Percentiles rank a stretch among this genome's conserved stretches.
Evolutionary conservation across 2,329 filamentous ascomycete genomes (phyloP).

Genomic region (Biscogniauxia marginata): DNA sequence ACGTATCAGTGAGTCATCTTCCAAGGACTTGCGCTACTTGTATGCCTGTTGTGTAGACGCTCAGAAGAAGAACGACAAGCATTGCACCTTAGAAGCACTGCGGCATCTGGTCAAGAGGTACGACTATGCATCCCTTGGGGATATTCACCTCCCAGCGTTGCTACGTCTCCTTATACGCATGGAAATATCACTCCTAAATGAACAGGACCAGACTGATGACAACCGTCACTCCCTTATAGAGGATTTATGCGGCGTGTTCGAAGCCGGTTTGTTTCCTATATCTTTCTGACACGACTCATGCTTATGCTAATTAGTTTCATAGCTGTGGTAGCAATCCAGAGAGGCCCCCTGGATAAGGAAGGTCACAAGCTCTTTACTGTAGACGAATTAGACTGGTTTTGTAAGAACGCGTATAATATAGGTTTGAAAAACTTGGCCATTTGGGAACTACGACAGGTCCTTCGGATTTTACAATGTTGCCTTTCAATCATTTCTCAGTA

Average conservation of each 20-base stretch:
- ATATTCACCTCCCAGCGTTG: slow-evolving; percentile 61
- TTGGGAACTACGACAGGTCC: slow-evolving; percentile 53
- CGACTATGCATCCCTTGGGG: slow-evolving; percentile 44
- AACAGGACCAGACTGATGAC: slow-evolving; percentile 17
- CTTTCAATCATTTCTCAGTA: slow-evolving; percentile 52
- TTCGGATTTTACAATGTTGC: slow-evolving; percentile 56
- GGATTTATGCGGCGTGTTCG: slow-evolving; percentile 55
- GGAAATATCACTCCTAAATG: slow-evolving; percentile 42
- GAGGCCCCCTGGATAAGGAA: slow-evolving; percentile 37
- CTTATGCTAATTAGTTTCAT: slow-evolving; percentile 12
- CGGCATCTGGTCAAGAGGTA: slow-evolving; percentile 59
- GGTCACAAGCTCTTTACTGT: slow-evolving; percentile 54
- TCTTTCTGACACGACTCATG: not conserved
- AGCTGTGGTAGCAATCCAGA: slow-evolving; percentile 43
- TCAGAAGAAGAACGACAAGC: slow-evolving; percentile 61
- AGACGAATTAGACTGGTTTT: slow-evolving; percentile 79
- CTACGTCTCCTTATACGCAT: slow-evolving; percentile 60
- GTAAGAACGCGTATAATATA: slow-evolving; percentile 77
- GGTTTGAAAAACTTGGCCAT: slow-evolving; percentile 58
- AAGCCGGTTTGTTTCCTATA: slow-evolving; percentile 36
- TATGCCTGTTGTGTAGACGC: slow-evolving; percentile 81
- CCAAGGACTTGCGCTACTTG: slow-evolving; percentile 61
- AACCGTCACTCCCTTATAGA: slow-evolving; percentile 30
- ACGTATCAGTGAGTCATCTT: slow-evolving; percentile 51
- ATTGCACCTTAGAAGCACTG: slow-evolving; percentile 58